phyloP scores from a whole-genome alignment of 257 asterid species.

The Solanum okadae region DNA sequence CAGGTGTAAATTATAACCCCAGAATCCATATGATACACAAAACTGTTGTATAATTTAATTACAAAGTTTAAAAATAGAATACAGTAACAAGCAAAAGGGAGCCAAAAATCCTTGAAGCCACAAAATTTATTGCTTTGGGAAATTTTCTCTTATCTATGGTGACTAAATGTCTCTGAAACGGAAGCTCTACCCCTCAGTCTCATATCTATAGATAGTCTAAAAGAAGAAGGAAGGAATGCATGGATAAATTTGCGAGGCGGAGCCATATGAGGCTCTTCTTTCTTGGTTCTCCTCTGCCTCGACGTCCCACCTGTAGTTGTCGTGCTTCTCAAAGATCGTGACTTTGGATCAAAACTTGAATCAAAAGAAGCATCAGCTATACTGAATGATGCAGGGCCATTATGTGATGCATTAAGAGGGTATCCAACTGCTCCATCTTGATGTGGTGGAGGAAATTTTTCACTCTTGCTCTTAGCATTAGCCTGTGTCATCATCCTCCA shows the following conservation, averaged over 20 bases:
- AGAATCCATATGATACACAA: constrained; percentile 7
- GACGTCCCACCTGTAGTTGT: constrained; percentile 29
- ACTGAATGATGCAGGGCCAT: constrained; percentile 37
- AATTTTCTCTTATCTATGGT: constrained; percentile 13
- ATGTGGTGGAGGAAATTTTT: constrained; percentile 90
- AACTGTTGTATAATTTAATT: constrained; percentile 2
- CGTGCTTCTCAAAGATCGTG: constrained; percentile 22
- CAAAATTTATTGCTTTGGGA: neutral
- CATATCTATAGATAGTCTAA: constrained; percentile 52
- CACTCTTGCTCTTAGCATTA: constrained; percentile 65
- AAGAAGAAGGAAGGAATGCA: constrained; percentile 48
- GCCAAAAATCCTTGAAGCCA: neutral
- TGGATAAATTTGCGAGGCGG: constrained; percentile 43
- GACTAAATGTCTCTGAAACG: constrained; percentile 25
- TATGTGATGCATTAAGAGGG: constrained; percentile 27
- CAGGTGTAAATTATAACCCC: neutral
- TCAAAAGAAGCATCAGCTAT: constrained; percentile 30
- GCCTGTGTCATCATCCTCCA: constrained; percentile 53
- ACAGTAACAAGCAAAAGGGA: neutral
- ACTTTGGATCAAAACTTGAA: constrained; percentile 35
- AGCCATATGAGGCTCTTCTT: constrained; percentile 42
- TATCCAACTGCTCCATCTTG: constrained; percentile 72
- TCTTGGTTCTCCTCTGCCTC: constrained; percentile 27
- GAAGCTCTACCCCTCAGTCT: constrained; percentile 43
- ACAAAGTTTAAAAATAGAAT: constrained; percentile 4